These are phyloP conservation scores for Eruca vesicaria DNA, from an alignment of 441 rosid genomes.

Conservation along the genomic window DNA sequence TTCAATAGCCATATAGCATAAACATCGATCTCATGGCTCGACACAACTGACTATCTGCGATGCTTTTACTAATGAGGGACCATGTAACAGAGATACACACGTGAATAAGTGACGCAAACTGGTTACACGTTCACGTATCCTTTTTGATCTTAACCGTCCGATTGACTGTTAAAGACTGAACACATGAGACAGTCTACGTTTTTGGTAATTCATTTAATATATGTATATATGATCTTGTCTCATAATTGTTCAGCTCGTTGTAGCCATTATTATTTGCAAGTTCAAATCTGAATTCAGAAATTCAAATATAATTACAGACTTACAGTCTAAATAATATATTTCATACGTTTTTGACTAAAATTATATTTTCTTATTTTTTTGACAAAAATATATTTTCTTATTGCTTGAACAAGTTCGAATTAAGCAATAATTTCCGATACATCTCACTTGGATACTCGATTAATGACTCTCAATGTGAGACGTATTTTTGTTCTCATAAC, in stretches of 20 bases:
- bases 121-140: not conserved
- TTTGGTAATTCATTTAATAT: not conserved
- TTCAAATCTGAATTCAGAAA: not conserved
- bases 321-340: not conserved
- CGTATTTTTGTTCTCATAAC: not conserved
- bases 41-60: conserved; percentile 2
- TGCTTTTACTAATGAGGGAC: not conserved
- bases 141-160: conserved; percentile 1
- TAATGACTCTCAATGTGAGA: not conserved
- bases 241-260: not conserved
- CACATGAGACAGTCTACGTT: not conserved
- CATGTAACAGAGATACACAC: not conserved
- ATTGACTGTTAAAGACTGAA: not conserved
- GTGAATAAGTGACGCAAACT: not conserved
- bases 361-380: not conserved
- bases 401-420: not conserved
- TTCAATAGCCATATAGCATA: not conserved
- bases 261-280: not conserved
- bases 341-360: not conserved
- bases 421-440: not conserved
- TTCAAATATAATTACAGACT: not conserved
- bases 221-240: not conserved
- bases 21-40: not conserved
- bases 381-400: not conserved
- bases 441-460: not conserved